Evolutionary conservation across 495 filamentous ascomycete species (phyloP), one percentile per base, ranked within the genome.

Genomic region (Bombardia bombarda): DNA sequence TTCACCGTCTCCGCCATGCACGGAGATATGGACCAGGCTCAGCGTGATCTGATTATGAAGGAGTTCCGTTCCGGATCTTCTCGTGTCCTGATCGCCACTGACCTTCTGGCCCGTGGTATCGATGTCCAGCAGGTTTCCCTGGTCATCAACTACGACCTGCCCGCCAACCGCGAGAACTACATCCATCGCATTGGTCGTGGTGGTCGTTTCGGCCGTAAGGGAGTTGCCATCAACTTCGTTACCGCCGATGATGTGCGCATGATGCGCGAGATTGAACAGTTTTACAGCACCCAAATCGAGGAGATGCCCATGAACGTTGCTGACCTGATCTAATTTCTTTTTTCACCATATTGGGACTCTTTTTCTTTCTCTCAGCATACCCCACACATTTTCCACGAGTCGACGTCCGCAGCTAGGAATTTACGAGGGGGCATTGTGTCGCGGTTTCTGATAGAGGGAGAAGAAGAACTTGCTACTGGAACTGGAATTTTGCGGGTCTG

Each of bases 1-100:
- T 99, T 99, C 67, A 99, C 92, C 21, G 93, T 99, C 24, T 93
- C 86, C 14, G 86, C 84, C 50, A 99, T 99, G 92, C 92, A 99
- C 62, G 92, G 92, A 41, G 92, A 99, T 61, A 97, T 97, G 92
- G 87, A 88, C 25, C 92, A 99, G 67, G 87, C 90, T 64, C 87
- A 97, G 64, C 83, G 92, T 50, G 92, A 99, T 67, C 83, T 82
- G 55, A 99, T 99, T 56, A 99, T 99, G 92, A 86, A 96, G 63
- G 92, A 99, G 55, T 99, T 99, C 74, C 82, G 92, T 38, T 87
- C 90, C 59, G 93, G 90, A 31, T 93, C 90, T 61, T 94, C 87
- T 16, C 82, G 92, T 62, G 93, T 99, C 13, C 71, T 99, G n/a
- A 99, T 99, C 50, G 89, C 90, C 23, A 99, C 92, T 13, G 92